phyloP scores from a whole-genome alignment of 2,329 filamentous ascomycete genomes.

The Blumeria graminis region DNA sequence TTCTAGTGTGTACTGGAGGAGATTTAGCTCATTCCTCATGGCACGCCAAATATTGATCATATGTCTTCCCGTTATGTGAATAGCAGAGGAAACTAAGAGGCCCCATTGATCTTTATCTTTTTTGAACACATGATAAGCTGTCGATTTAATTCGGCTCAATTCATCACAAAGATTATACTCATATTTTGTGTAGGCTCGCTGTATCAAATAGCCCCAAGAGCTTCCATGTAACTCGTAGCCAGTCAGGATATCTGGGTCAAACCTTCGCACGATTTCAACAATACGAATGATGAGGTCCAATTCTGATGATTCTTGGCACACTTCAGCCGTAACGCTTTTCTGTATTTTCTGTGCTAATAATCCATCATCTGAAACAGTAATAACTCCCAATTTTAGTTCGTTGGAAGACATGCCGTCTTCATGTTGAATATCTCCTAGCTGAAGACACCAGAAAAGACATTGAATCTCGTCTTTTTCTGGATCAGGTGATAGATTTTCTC shows the following conservation, averaged over 20 bases:
- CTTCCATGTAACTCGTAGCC: slow-evolving; percentile 85
- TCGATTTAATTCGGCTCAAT: slow-evolving; percentile 65
- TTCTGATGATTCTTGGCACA: slow-evolving; percentile 56
- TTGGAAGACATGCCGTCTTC: slow-evolving; percentile 24
- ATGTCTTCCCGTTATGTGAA: slow-evolving; percentile 78
- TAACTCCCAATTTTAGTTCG: slow-evolving; percentile 39
- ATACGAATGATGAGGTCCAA: slow-evolving; percentile 67
- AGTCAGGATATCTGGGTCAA: slow-evolving; percentile 81
- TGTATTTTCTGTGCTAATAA: slow-evolving; percentile 34
- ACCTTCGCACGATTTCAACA: slow-evolving; percentile 58
- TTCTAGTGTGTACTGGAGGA: slow-evolving; percentile 89
- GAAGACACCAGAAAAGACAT: slow-evolving; percentile 75
- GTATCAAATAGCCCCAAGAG: slow-evolving; percentile 90
- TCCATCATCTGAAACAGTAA: slow-evolving; percentile 43
- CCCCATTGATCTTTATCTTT: slow-evolving; percentile 81
- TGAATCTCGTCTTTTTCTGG: slow-evolving; percentile 75
- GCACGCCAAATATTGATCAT: slow-evolving; percentile 96
- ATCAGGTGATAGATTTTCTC: slow-evolving; percentile 60
- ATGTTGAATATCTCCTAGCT: slow-evolving; percentile 41
- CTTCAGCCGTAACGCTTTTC: slow-evolving; percentile 34
- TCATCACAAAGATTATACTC: slow-evolving; percentile 82
- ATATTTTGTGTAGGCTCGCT: slow-evolving; percentile 64
- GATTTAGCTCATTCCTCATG: slow-evolving; percentile 76
- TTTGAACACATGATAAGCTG: slow-evolving; percentile 62
- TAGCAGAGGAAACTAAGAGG: slow-evolving; percentile 78